These are phyloP conservation scores for Botryotinia calthae DNA, from an alignment of 2,329 filamentous ascomycete species.

Conservation along the genomic window DNA sequence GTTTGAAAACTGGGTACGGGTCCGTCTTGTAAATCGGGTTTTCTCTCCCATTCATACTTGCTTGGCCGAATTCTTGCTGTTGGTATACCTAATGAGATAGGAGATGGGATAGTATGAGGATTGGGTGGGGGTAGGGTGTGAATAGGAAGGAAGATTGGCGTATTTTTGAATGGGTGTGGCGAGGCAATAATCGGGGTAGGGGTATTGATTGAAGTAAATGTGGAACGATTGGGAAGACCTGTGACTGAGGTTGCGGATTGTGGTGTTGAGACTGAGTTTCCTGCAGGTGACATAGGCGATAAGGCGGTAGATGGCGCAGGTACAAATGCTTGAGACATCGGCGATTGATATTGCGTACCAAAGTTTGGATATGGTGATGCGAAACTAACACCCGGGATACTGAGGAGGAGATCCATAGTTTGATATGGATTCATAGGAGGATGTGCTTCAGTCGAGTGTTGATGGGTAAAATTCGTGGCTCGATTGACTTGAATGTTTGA, in stretches of 20 bases:
- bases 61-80: conserved; percentile 35
- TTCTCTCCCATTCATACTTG: conserved; percentile 38
- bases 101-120: conserved; percentile 24
- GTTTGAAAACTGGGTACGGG: conserved; percentile 42
- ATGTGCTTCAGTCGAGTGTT: conserved; percentile 44
- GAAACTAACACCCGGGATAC: conserved; percentile 36
- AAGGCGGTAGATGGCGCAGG: conserved; percentile 32
- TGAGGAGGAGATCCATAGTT: conserved; percentile 32
- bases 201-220: conserved; percentile 22
- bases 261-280: conserved; percentile 27
- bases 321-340: conserved; percentile 33
- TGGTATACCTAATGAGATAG: conserved; percentile 24
- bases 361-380: conserved; percentile 30
- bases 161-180: conserved; percentile 13
- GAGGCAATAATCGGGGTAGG: conserved; percentile 19
- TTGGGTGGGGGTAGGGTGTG: conserved; percentile 28
- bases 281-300: conserved; percentile 34
- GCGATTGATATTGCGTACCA: conserved; percentile 28
- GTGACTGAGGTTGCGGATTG: conserved; percentile 7
- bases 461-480: conserved; percentile 47
- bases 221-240: conserved; percentile 22
- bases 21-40: conserved; percentile 35
- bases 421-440: conserved; percentile 40
- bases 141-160: conserved; percentile 23
- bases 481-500: conserved; percentile 53